Percentiles rank a stretch among this genome's conserved stretches.
phyloP scores from a whole-genome alignment of 208 protist species.

The Crithidia bombi region DNA sequence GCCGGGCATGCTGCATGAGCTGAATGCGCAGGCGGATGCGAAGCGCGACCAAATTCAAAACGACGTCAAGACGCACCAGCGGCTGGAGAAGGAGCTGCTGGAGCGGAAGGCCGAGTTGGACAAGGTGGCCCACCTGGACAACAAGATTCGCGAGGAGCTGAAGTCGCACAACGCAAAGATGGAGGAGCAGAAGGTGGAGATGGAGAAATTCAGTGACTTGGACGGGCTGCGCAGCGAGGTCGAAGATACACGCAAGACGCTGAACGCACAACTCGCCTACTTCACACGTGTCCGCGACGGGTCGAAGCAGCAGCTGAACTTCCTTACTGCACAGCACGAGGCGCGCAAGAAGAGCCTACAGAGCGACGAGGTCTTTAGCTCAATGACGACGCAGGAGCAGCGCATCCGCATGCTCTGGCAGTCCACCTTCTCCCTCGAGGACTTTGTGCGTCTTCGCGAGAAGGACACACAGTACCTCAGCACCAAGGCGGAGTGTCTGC shows the following conservation, averaged over 20 bases:
- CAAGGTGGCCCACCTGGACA: slow-evolving; percentile 87
- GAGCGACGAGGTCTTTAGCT: slow-evolving; percentile 54
- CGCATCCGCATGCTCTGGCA: slow-evolving; percentile 88
- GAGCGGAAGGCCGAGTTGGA: slow-evolving; percentile 88
- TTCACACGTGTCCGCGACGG: slow-evolving; percentile 72
- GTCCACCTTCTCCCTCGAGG: slow-evolving; percentile 84
- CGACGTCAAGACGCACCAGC: slow-evolving; percentile 84
- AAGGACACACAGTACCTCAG: slow-evolving; percentile 88
- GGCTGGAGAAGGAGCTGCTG: slow-evolving; percentile 89
- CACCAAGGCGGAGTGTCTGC: slow-evolving; percentile 85
- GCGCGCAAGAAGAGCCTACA: slow-evolving; percentile 54
- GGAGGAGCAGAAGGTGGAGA: slow-evolving; percentile 79
- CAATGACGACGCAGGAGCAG: slow-evolving; percentile 79
- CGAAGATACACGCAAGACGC: slow-evolving; percentile 58
- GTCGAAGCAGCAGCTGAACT: slow-evolving; percentile 74
- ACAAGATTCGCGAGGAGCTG: slow-evolving; percentile 90
- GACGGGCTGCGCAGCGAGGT: slow-evolving; percentile 68
- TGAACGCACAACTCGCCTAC: slow-evolving; percentile 59
- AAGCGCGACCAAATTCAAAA: slow-evolving; percentile 80
- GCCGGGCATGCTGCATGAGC: slow-evolving; percentile 62
- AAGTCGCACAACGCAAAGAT: slow-evolving; percentile 78
- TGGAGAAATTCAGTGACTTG: slow-evolving; percentile 81
- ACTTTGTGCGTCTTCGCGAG: slow-evolving; percentile 89
- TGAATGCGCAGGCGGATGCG: slow-evolving; percentile 83
- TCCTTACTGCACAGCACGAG: slow-evolving; percentile 61